phyloP scores from a whole-genome alignment of 371 early-diverging fungal species.

The Synchytrium microbalum region DNA sequence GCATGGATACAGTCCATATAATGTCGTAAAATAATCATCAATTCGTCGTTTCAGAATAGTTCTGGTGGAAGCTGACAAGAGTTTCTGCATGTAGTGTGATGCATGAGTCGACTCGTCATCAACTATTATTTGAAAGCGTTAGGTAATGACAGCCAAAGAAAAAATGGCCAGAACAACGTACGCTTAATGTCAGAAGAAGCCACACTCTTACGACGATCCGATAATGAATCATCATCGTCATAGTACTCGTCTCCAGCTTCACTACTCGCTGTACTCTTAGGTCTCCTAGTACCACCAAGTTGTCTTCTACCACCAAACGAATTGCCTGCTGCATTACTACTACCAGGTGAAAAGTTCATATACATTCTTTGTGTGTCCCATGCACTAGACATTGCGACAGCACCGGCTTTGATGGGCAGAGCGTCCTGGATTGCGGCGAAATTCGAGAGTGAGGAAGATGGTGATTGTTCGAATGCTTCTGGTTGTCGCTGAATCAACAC shows the following conservation, averaged over 20 bases:
- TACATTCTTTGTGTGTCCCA: background rate
- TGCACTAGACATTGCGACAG: background rate
- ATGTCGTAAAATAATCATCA: background rate
- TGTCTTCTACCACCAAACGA: background rate
- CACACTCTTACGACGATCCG: background rate
- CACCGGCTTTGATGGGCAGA: background rate
- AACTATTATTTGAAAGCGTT: background rate
- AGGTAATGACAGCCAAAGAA: background rate
- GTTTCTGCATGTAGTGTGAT: background rate
- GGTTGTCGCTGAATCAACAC: background rate
- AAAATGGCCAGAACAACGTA: too few species aligned
- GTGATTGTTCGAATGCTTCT: background rate
- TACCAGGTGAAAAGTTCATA: background rate
- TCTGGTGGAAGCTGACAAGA: background rate
- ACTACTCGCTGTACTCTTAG: background rate
- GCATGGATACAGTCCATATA: background rate
- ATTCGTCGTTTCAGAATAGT: background rate
- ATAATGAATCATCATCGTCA: background rate
- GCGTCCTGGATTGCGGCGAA: background rate
- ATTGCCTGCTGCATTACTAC: background rate
- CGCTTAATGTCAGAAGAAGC: background rate
- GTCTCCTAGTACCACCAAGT: background rate
- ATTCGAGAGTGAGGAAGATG: background rate
- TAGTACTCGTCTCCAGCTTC: background rate
- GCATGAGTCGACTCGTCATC: background rate